Base-by-base conservation (phyloP, 2,329 filamentous ascomycete genomes). In the Epichloe brachyelytri region DNA sequence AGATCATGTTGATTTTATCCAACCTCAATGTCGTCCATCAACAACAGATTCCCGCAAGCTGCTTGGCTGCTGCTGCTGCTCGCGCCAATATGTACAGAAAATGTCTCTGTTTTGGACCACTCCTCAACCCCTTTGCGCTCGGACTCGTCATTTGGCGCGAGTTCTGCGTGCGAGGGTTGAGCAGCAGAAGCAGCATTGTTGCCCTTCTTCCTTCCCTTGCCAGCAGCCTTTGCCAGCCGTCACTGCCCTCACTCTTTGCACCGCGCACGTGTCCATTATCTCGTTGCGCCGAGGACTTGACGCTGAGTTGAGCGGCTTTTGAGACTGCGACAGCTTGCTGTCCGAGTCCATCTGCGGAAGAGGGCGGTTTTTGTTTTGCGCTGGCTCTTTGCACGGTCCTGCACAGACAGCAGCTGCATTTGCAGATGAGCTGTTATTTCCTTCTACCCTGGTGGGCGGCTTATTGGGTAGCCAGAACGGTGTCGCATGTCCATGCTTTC, bases 91-190 rank as follows among this genome's bases (percentile, higher is more conserved):
- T 33, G 22, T 30, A 41, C 33, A 43, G 30, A 22, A 22, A 45
- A 17, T 10, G 11, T 22, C 26, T 10, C 15, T 37, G 22, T 4
- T 37, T 30, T 34, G 36, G 14, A 5, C 6, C 14, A 14, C 5
- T 11, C 26, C 37, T 52, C 47, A 52, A 33, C 80, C 80, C 80
- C 80, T 58, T 83, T 83, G 53, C 80, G 75, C 53, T 83, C 80
- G 2, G 74, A 75, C 12, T 77, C 76, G 49, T 80, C 73, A 63
- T 74, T 78, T 3, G 80, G 80, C 19, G 68, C 68, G 61, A 73
- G 71, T 62, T 84, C 80, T 53, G 71, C 69, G 30, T 73, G 71
- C 40, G 54, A 57, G 26, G 58, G 57, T 33, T 61, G 59, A 6
- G 66, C 61, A 3, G 65, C 66, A 51, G 71, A 74, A 7, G 62